Percentiles rank a stretch among this genome's conserved stretches.
Evolutionary conservation across 805 yeast genomes (phyloP).

Genomic region (Hanseniaspora pseudoguilliermondii): DNA sequence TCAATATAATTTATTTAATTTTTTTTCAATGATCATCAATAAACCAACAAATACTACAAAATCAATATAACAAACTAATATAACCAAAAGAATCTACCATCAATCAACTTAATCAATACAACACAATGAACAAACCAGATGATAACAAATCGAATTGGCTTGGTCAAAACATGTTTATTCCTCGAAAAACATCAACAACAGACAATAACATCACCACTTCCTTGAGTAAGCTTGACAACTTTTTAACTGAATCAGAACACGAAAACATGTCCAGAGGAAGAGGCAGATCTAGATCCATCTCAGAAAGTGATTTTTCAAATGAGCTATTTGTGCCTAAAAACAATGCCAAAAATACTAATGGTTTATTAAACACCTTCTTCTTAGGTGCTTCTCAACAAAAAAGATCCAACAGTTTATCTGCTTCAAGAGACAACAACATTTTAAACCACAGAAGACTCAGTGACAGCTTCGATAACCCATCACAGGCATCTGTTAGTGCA

Average conservation of each 20-base stretch:
- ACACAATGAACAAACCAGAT: not conserved
- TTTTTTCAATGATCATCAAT: no score
- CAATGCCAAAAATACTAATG: not conserved
- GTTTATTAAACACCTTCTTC: slow-evolving; percentile 1
- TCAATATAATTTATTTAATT: no score
- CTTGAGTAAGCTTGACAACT: slow-evolving; percentile 8
- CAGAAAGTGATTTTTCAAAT: not conserved
- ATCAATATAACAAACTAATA: no score
- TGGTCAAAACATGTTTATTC: not conserved
- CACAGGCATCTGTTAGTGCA: not conserved
- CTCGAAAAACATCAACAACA: not conserved
- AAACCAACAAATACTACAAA: no score
- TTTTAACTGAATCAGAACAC: not conserved
- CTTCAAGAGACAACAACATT: slow-evolving; percentile 5
- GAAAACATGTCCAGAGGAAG: slow-evolving; percentile 9
- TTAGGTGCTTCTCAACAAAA: slow-evolving; percentile 12
- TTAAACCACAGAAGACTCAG: slow-evolving; percentile 10
- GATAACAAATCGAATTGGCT: not conserved
- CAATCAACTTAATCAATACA: no score
- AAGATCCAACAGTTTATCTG: slow-evolving; percentile 10
- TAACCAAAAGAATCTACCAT: no score
- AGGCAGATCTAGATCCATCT: slow-evolving; percentile 12
- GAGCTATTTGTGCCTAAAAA: slow-evolving; percentile 6
- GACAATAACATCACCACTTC: slow-evolving; percentile 6
- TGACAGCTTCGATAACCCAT: not conserved